Conservation (phyloP, 176 grass and related monocot species). For the Tillandsia fasciculata region DNA sequence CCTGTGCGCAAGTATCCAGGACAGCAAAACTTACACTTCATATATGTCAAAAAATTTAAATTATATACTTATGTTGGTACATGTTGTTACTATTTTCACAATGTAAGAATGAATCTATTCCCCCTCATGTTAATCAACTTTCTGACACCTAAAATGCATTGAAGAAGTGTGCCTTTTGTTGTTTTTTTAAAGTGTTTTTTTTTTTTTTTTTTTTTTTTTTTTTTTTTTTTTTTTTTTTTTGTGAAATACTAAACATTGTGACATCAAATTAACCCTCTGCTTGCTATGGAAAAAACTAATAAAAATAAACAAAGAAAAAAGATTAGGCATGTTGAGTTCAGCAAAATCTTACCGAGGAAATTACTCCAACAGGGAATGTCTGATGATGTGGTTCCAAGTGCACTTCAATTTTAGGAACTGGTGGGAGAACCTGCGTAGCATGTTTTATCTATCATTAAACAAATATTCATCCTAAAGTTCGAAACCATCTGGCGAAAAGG, state of each 20-base stretch:
- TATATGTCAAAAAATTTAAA: neutral
- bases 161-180: neutral
- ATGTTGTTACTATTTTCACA: neutral
- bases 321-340: neutral
- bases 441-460: slow-evolving; percentile 17
- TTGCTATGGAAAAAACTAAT: neutral
- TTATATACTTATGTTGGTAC: neutral
- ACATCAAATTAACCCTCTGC: neutral
- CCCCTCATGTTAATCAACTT: neutral
- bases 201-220: too few species aligned
- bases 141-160: neutral
- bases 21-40: neutral
- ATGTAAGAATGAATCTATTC: neutral
- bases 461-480: neutral
- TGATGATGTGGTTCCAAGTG: slow-evolving; percentile 66
- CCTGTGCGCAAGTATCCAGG: too few species aligned
- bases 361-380: slow-evolving; percentile 55
- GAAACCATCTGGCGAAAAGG: neutral
- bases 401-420: slow-evolving; percentile 66
- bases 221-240: too few species aligned
- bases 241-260: too few species aligned
- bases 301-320: neutral
- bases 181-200: too few species aligned
- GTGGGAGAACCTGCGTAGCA: slow-evolving; percentile 49
- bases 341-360: slow-evolving; percentile 59